Evolutionary conservation across 768 basidiomycete species (phyloP), one percentile per base, ranked within the genome.

Genomic region (Podaxis sp.): DNA sequence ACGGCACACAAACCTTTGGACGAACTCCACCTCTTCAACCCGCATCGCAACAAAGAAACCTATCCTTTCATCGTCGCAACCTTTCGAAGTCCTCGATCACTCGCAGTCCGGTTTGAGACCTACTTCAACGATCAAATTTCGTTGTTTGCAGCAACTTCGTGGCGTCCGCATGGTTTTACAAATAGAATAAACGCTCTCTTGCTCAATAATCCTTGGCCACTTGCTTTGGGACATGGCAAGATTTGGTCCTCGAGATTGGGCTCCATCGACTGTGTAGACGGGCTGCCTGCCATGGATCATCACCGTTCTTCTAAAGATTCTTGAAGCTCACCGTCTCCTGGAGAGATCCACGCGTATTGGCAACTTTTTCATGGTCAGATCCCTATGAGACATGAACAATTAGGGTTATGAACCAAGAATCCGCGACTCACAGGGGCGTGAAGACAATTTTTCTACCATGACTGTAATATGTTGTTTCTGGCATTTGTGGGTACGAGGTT

Each of bases 1-100:
- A n/a, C 28, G 59, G n/a, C 59, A 60, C 38, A 54, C 58, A 60
- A 60, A 60, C n/a, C 58, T 52, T 26, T 60, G n/a, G 36, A 36
- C 58, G 15, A n/a, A 51, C 54, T 30, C 58, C 50, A 37, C 49
- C 37, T 40, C 49, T 36, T 40, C 22, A 8, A 55, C 24, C 12
- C 38, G 20, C 37, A 40, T 20, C 37, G 22, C 54, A 40, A 17
- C 54, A 56, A 56, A 37, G 10, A 6, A 46, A 46, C 12, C 38
- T 37, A 22, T 22, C 6, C n/a, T 38, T 22, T 40, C 11, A 20
- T 22, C 22, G 24, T 33, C 51, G 59, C 58, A 60, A 51, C n/a
- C 40, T 22, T 30, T 41, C 51, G n/a, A 41, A 28, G 59, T 53
- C 37, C 8, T 38, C 51, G 40, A 60, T 54, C 59, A 54, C n/a